These are phyloP conservation scores for Neotropicomus parvogracilis DNA, from an alignment of 1,284 basidiomycete species.

Conservation along the genomic window DNA sequence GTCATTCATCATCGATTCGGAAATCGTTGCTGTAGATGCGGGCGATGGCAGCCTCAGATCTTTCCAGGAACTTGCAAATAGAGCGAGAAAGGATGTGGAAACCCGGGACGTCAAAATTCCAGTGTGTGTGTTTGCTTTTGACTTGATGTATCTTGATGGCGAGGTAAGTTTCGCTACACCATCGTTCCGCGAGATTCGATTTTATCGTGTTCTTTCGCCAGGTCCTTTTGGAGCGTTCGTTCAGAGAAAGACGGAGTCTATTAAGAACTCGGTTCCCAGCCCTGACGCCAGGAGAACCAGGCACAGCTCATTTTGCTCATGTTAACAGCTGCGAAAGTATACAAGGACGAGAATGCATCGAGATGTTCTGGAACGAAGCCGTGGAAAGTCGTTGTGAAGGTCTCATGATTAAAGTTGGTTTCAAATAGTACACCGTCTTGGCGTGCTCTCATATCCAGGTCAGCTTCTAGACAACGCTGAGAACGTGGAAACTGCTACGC, in stretches of 20 bases:
- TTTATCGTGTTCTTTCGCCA: slow-evolving; percentile 29
- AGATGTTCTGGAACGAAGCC: slow-evolving; percentile 77
- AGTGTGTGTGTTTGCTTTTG: slow-evolving; percentile 88
- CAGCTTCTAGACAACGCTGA: slow-evolving; percentile 60
- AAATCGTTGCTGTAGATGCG: slow-evolving; percentile 77
- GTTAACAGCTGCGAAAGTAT: slow-evolving; percentile 77
- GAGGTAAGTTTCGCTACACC: slow-evolving; percentile 42
- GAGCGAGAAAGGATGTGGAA: slow-evolving; percentile 84
- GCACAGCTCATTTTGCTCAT: slow-evolving; percentile 69
- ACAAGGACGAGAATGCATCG: slow-evolving; percentile 58
- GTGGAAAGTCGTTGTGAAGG: slow-evolving; percentile 87
- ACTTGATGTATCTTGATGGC: slow-evolving; percentile 87
- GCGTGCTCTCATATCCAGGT: slow-evolving; percentile 9
- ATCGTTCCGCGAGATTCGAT: neutral
- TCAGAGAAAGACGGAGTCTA: slow-evolving; percentile 68
- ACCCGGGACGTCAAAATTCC: slow-evolving; percentile 76
- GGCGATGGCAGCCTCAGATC: slow-evolving; percentile 64
- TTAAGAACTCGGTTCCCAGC: slow-evolving; percentile 60
- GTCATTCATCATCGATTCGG: slow-evolving; percentile 83
- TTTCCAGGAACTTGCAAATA: slow-evolving; percentile 84
- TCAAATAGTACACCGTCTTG: slow-evolving; percentile 18
- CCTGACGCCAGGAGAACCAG: slow-evolving; percentile 42
- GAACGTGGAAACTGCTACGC: slow-evolving; percentile 35
- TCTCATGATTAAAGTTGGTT: slow-evolving; percentile 83
- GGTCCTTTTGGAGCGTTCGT: slow-evolving; percentile 69